Conservation (phyloP, 306 rosid genomes). For the Medicago truncatula region MtrunA17r5.0-ANR NC_053049.1:44169501-44170000, state of each 20-base stretch:
- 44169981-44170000: conserved; percentile 7
- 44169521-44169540: too few species aligned
- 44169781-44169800: conserved; percentile 65
- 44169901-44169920: conserved; percentile 53
- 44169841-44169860: conserved; percentile 37
- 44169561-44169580: too few species aligned
- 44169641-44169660: too few species aligned
- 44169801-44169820: conserved; percentile 64
- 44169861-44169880: conserved; percentile 35
- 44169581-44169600: too few species aligned
- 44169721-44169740: conserved; percentile 40
- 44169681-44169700: conserved; percentile 40
- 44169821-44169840: conserved; percentile 70
- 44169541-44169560: too few species aligned
- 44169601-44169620: too few species aligned
- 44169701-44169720: neutral
- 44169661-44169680: too few species aligned
- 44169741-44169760: neutral
- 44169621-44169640: too few species aligned
- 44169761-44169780: neutral
- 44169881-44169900: conserved; percentile 42
- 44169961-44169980: conserved; percentile 34
- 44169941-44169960: neutral
- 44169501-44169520: too few species aligned
- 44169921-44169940: conserved; percentile 33